Conservation (phyloP, 2,329 filamentous ascomycete species). For the Neonectria ditissima region DNA sequence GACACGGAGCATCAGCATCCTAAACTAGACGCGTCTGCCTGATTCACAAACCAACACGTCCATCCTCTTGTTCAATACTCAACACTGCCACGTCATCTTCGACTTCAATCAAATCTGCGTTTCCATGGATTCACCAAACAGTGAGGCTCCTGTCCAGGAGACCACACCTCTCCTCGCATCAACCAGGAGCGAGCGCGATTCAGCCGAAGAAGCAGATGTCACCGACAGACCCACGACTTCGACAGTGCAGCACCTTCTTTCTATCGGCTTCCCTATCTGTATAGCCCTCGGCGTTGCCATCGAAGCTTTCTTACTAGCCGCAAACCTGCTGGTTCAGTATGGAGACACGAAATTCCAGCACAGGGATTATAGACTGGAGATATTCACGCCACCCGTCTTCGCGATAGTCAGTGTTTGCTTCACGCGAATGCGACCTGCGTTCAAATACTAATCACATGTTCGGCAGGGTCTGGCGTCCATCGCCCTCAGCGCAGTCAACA, state of each 20-base stretch:
- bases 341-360: not conserved
- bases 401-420: not conserved
- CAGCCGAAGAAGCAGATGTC: not conserved
- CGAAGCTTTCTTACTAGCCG: not conserved
- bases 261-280: not conserved
- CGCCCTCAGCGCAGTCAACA: not conserved
- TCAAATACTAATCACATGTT: not conserved
- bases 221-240: not conserved
- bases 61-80: not conserved
- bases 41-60: not conserved
- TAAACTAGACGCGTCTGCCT: not conserved
- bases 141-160: not conserved
- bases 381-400: not conserved
- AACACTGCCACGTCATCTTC: not conserved
- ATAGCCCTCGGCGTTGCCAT: not conserved
- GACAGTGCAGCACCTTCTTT: not conserved
- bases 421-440: not conserved
- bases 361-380: not conserved
- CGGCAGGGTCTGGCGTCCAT: not conserved
- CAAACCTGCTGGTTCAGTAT: not conserved
- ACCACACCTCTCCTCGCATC: constrained; percentile 6
- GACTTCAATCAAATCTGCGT: not conserved
- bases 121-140: not conserved
- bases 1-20: not conserved
- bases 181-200: not conserved